Evolutionary conservation across 2,329 filamentous ascomycete genomes (phyloP).

Genomic region (Epichloe amarillans): DNA sequence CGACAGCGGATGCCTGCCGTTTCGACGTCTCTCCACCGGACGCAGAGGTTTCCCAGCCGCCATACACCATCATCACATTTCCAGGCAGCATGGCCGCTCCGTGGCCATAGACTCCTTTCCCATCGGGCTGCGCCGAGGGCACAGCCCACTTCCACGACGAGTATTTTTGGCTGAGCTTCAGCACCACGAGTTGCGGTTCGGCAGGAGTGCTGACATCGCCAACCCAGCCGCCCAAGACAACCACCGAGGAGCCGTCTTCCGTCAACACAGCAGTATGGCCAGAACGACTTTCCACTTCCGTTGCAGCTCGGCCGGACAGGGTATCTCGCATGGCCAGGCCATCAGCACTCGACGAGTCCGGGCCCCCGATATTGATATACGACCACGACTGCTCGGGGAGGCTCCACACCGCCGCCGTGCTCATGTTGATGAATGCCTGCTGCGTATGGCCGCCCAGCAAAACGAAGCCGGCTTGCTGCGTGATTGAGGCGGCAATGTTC

Average conservation of each 20-base stretch:
- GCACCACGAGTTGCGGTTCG: constrained; percentile 64
- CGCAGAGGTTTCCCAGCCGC: constrained; percentile 40
- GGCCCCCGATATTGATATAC: constrained; percentile 53
- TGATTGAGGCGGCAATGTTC: constrained; percentile 49
- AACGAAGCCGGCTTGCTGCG: constrained; percentile 66
- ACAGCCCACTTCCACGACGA: constrained; percentile 62
- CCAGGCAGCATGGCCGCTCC: constrained; percentile 50
- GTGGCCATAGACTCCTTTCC: constrained; percentile 44
- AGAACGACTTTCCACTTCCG: constrained; percentile 64
- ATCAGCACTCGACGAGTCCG: constrained; percentile 10
- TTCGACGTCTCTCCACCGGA: constrained; percentile 14
- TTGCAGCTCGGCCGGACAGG: background rate
- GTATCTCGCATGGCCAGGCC: background rate
- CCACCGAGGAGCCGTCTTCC: constrained; percentile 61
- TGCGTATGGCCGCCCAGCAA: constrained; percentile 77
- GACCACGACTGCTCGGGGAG: constrained; percentile 79
- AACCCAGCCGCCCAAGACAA: constrained; percentile 87
- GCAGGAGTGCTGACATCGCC: constrained; percentile 66
- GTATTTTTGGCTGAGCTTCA: constrained; percentile 64
- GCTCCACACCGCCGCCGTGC: constrained; percentile 74
- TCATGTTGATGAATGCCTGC: constrained; percentile 85
- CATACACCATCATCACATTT: constrained; percentile 55
- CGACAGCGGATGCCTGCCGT: constrained; percentile 16
- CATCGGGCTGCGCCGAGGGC: constrained; percentile 36
- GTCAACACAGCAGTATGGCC: constrained; percentile 78